Percentiles rank a stretch among this genome's conserved stretches.
Conservation (phyloP, 441 rosid species). For the Erysimum cheiri region DNA sequence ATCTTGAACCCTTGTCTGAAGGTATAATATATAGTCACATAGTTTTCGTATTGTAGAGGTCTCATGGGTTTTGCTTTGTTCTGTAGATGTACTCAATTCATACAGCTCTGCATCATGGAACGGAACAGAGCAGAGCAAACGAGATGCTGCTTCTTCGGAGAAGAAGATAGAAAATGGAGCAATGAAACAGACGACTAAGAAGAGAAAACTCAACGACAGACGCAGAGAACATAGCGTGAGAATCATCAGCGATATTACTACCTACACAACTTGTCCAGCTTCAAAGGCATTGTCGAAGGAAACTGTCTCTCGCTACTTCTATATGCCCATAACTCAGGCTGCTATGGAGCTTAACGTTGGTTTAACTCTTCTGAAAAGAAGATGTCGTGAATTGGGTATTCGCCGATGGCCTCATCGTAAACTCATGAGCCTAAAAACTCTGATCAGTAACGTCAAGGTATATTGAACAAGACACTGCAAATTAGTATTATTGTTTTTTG, state of each 20-base stretch:
- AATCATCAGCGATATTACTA: constrained; percentile 35
- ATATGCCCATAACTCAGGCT: constrained; percentile 77
- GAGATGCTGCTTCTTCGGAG: constrained; percentile 31
- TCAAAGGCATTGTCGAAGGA: constrained; percentile 46
- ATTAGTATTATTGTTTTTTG: neutral
- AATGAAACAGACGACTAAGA: constrained; percentile 17
- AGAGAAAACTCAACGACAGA: constrained; percentile 18
- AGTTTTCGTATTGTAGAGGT: neutral
- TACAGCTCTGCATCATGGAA: constrained; percentile 40
- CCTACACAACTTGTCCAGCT: neutral
- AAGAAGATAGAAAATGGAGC: neutral
- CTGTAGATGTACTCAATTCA: constrained; percentile 44
- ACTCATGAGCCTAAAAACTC: constrained; percentile 68
- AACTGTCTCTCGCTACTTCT: constrained; percentile 58
- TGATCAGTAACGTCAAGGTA: constrained; percentile 69
- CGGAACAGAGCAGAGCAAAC: constrained; percentile 17
- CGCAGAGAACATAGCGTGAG: constrained; percentile 26
- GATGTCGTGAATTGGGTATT: constrained; percentile 82
- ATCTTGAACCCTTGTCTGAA: constrained; percentile 43
- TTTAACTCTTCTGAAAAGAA: constrained; percentile 74
- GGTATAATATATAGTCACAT: constrained; percentile 36
- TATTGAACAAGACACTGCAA: neutral
- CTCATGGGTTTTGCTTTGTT: constrained; percentile 28
- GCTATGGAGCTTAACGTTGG: constrained; percentile 82
- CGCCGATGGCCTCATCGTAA: constrained; percentile 83